Base-by-base conservation (phyloP, 2,329 filamentous ascomycete genomes). In the Thielaviopsis ethacetica region DNA sequence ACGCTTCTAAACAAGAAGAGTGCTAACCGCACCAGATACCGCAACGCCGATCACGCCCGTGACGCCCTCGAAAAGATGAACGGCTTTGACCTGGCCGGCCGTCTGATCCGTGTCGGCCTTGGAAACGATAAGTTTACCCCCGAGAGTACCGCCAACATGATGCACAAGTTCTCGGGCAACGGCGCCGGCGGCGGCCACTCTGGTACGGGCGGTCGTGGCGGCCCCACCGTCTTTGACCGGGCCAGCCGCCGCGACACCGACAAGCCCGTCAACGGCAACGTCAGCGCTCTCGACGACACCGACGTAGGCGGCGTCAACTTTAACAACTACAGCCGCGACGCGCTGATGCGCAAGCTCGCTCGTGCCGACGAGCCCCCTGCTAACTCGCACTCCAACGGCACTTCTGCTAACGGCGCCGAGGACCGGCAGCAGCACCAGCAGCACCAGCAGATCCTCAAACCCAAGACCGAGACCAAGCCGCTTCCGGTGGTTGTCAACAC, bases 91-190 rank as follows among this genome's bases (percentile, higher is more conserved):
- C 84, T 98, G 66, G 93, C 93, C 67, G 91, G 91, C 73, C 91
- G 93, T 70, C 90, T 91, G 64, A 97, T 98, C 71, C 90, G 93
- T 70, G 94, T 98, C 72, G 93, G 93, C 73, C 88, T 98, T 76
- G 93, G 93, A 74, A 98, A 96, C 77, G 93, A 98, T 87, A 97
- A 97, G 82, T 97, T 97, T 75, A 97, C 91, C 73, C 87, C 91
- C 68, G 93, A 97, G 76, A 93, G 90, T 73, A 95, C 89, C 73
- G 86, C 89, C 71, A 91, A 88, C 74, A 82, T 95, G 70, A 77
- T 95, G 69, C 89, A 94, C 76, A 89, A 89, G 74, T 94, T 95
- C 77, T 86, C 89, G 71, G 85, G 86, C 69, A 85, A 87, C 72
- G 59, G 55, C 38, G 52, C 52, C 53, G 84, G 82, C 72, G 79